phyloP scores from a whole-genome alignment of 208 protist genomes.

The Acanthamoeba sp. region DNA sequence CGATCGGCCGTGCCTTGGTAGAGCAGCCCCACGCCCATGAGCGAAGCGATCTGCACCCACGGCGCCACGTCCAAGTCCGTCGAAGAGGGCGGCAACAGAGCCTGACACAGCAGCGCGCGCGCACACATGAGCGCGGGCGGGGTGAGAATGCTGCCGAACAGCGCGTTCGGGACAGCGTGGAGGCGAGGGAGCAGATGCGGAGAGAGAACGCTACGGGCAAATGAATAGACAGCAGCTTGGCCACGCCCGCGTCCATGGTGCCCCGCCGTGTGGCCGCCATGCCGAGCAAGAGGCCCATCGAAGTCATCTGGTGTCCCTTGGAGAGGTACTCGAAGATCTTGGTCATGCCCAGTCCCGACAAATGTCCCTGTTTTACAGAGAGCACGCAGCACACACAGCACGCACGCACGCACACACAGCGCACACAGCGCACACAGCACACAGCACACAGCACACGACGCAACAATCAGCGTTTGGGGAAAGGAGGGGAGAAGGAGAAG shows the following conservation, averaged over 20 bases:
- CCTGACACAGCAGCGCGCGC: neutral
- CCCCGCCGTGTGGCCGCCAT: slow-evolving; percentile 85
- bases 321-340: slow-evolving; percentile 90
- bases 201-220: slow-evolving; percentile 82
- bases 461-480: neutral
- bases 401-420: neutral
- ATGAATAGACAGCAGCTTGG: slow-evolving; percentile 90
- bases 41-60: slow-evolving; percentile 87
- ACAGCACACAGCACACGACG: neutral
- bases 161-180: too few species aligned
- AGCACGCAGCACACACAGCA: neutral
- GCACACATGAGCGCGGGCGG: too few species aligned
- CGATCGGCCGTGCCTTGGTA: slow-evolving; percentile 86
- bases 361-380: slow-evolving; percentile 81
- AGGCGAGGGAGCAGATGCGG: neutral
- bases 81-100: slow-evolving; percentile 82
- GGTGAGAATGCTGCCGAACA: too few species aligned
- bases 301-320: slow-evolving; percentile 87
- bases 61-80: slow-evolving; percentile 87
- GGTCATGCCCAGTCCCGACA: slow-evolving; percentile 84
- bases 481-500: neutral
- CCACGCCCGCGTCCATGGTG: slow-evolving; percentile 86
- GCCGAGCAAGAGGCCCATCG: slow-evolving; percentile 90
- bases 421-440: neutral
- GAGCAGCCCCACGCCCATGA: slow-evolving; percentile 91